Evolutionary conservation across 2,329 filamentous ascomycete species (phyloP).

Genomic region (Aspergillus fructus): DNA sequence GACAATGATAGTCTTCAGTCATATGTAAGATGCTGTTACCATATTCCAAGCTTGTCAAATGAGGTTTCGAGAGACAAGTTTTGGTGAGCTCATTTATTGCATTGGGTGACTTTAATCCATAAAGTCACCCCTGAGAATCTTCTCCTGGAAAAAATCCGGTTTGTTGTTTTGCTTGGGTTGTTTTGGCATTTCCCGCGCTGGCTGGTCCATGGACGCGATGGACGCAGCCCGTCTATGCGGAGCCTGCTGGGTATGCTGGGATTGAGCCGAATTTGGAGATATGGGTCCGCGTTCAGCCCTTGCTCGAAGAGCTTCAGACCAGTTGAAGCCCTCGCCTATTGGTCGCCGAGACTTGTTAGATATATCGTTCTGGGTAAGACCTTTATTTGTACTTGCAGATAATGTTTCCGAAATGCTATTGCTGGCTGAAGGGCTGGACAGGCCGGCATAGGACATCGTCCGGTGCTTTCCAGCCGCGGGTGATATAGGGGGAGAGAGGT

Average conservation of each 20-base stretch:
- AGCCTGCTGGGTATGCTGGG: conserved; percentile 45
- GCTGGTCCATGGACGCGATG: conserved; percentile 57
- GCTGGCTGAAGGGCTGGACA: conserved; percentile 17
- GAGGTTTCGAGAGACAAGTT: neutral
- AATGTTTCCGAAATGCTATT: conserved; percentile 22
- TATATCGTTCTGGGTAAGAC: conserved; percentile 36
- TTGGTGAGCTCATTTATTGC: neutral
- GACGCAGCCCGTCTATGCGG: conserved; percentile 43
- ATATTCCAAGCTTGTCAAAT: neutral
- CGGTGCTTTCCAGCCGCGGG: conserved; percentile 26
- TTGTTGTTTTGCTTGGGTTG: conserved; percentile 65
- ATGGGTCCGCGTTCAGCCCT: conserved; percentile 75
- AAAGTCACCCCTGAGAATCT: conserved; percentile 96
- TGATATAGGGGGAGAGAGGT: conserved; percentile 41
- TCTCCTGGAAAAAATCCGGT: conserved; percentile 93
- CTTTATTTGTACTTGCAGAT: conserved; percentile 39
- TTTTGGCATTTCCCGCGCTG: conserved; percentile 45
- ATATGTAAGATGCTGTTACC: neutral
- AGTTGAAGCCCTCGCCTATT: conserved; percentile 92
- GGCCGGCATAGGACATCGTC: conserved; percentile 24
- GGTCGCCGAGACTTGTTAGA: conserved; percentile 45
- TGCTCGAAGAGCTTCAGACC: conserved; percentile 91
- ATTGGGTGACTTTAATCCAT: conserved; percentile 67
- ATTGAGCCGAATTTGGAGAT: conserved; percentile 28
- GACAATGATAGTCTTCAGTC: neutral